Evolutionary conservation across 495 filamentous ascomycete genomes (phyloP).

Genomic region (Tuber melanosporum): DNA sequence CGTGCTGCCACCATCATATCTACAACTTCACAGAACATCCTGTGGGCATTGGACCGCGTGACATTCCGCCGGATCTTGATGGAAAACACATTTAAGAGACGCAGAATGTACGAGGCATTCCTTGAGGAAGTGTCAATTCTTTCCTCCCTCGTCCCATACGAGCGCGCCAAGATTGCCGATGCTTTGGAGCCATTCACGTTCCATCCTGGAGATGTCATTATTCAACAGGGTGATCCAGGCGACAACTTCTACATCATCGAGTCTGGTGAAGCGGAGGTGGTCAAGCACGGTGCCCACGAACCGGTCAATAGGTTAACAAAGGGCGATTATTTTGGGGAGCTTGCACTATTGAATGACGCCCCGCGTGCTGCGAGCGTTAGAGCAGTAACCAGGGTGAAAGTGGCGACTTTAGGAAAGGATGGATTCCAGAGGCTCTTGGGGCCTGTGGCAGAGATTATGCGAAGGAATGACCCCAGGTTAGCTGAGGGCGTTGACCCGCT

Average conservation of each 20-base stretch:
- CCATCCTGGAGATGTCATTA: slow-evolving; percentile 71
- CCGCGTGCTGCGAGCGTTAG: slow-evolving; percentile 88
- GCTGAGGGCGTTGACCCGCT: slow-evolving; percentile 35
- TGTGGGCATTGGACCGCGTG: slow-evolving; percentile 91
- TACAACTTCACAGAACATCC: slow-evolving; percentile 65
- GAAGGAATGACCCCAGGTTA: slow-evolving; percentile 58
- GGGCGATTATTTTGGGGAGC: slow-evolving; percentile 94
- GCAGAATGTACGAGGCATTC: slow-evolving; percentile 95
- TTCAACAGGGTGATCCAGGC: slow-evolving; percentile 83
- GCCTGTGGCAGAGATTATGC: slow-evolving; percentile 90
- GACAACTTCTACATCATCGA: slow-evolving; percentile 91
- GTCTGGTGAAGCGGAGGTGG: slow-evolving; percentile 77
- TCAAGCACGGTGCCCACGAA: slow-evolving; percentile 57
- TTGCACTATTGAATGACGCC: slow-evolving; percentile 86
- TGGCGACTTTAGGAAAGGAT: slow-evolving; percentile 86
- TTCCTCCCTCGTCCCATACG: slow-evolving; percentile 74
- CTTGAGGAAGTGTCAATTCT: slow-evolving; percentile 94
- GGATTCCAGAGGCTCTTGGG: slow-evolving; percentile 91
- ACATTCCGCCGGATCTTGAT: slow-evolving; percentile 97
- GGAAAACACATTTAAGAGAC: slow-evolving; percentile 93
- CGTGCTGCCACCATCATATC: slow-evolving; percentile 93
- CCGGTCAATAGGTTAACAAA: slow-evolving; percentile 74
- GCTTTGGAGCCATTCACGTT: slow-evolving; percentile 86
- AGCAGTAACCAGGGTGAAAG: slow-evolving; percentile 76
- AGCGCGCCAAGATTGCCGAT: slow-evolving; percentile 94